phyloP scores from a whole-genome alignment of 2,329 filamentous ascomycete genomes.

The Fusarium compactum region DNA sequence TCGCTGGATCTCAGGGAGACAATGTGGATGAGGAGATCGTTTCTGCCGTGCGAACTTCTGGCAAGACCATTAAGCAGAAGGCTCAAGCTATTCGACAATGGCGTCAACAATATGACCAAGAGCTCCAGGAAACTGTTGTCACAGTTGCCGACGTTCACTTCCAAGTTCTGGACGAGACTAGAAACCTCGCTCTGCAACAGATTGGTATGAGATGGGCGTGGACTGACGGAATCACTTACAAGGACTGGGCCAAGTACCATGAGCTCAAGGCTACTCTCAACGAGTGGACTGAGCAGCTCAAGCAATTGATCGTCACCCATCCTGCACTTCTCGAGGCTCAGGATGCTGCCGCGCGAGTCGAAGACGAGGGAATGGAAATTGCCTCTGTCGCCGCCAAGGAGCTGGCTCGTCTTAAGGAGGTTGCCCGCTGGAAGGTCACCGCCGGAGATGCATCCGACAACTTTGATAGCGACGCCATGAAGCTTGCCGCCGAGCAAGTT shows the following conservation, averaged over 20 bases:
- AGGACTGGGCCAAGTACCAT: conserved; percentile 97
- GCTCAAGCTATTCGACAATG: conserved; percentile 83
- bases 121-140: conserved; percentile 76
- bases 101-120: conserved; percentile 77
- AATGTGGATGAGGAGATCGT: conserved; percentile 59
- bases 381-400: conserved; percentile 85
- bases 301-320: conserved; percentile 79
- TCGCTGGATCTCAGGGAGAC: conserved; percentile 67
- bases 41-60: conserved; percentile 71
- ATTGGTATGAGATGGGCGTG: conserved; percentile 96
- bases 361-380: conserved; percentile 83
- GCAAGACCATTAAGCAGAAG: conserved; percentile 78
- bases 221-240: conserved; percentile 95
- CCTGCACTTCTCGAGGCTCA: conserved; percentile 77
- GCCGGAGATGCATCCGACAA: conserved; percentile 80
- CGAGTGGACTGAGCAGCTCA: conserved; percentile 86
- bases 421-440: conserved; percentile 85
- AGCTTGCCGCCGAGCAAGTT: conserved; percentile 63
- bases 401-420: conserved; percentile 82
- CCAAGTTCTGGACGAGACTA: conserved; percentile 83
- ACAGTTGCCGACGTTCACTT: conserved; percentile 84
- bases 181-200: conserved; percentile 87
- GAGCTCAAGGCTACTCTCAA: conserved; percentile 84
- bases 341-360: conserved; percentile 74
- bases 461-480: conserved; percentile 77